phyloP scores from a whole-genome alignment of 306 rosid species.

The Psophocarpus tetragonolobus region DNA sequence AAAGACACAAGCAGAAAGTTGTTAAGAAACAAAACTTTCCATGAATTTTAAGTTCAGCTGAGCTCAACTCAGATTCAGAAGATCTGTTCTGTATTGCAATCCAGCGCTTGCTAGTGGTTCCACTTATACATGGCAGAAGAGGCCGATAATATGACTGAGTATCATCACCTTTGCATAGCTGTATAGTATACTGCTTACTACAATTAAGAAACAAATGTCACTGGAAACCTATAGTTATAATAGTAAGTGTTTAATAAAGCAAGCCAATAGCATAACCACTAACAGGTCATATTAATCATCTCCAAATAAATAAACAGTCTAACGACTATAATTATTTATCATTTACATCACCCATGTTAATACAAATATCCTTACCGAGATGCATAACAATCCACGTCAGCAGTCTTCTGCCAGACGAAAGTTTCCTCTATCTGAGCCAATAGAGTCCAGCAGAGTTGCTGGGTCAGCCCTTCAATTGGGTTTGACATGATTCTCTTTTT shows the following conservation, averaged over 20 bases:
- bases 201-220: slow-evolving; percentile 37
- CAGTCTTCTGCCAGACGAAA: slow-evolving; percentile 91
- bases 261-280: slow-evolving; percentile 36
- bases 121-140: slow-evolving; percentile 84
- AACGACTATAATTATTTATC: slow-evolving; percentile 9
- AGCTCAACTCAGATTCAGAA: slow-evolving; percentile 56
- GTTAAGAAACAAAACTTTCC: slow-evolving; percentile 64
- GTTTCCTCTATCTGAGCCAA: slow-evolving; percentile 92
- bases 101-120: slow-evolving; percentile 84
- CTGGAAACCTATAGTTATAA: slow-evolving; percentile 14
- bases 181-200: slow-evolving; percentile 64
- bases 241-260: slow-evolving; percentile 34
- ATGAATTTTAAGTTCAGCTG: slow-evolving; percentile 80
- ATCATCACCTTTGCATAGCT: slow-evolving; percentile 73
- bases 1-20: slow-evolving; percentile 24
- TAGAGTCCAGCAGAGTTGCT: slow-evolving; percentile 86
- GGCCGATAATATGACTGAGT: slow-evolving; percentile 70
- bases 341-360: neutral
- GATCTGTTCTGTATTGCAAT: slow-evolving; percentile 85
- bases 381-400: slow-evolving; percentile 64
- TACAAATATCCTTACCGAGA: slow-evolving; percentile 68
- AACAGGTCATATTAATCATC: slow-evolving; percentile 6
- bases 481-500: slow-evolving; percentile 56
- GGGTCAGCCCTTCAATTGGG: slow-evolving; percentile 71
- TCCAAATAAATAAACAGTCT: slow-evolving; percentile 21